These are phyloP conservation scores for Yamadazyma triangularis DNA, from an alignment of 1,139 yeast species.

Conservation along the genomic window DNA sequence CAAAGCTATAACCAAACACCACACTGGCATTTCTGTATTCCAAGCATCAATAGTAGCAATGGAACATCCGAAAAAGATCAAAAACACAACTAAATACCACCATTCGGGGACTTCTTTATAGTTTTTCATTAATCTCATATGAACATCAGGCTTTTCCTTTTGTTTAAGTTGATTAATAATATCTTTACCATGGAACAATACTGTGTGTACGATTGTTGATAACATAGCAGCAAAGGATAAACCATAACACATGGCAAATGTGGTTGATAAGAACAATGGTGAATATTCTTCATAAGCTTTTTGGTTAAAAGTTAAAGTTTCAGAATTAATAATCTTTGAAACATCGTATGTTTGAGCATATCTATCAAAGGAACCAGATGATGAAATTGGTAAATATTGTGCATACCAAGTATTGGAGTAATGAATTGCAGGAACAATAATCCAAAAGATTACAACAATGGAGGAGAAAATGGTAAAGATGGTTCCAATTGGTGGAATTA, in stretches of 20 bases:
- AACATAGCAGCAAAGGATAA: conserved; percentile 53
- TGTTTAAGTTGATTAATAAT: conserved; percentile 39
- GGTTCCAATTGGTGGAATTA: conserved; percentile 63
- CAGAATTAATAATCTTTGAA: conserved; percentile 33
- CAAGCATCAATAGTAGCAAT: conserved; percentile 36
- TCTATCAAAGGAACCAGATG: conserved; percentile 33
- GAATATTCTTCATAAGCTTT: conserved; percentile 44
- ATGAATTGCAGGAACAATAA: conserved; percentile 34
- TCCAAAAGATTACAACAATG: conserved; percentile 40
- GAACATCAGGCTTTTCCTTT: conserved; percentile 39
- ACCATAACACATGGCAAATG: conserved; percentile 58
- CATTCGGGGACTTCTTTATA: conserved; percentile 57
- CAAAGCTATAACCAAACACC: conserved; percentile 35
- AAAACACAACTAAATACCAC: conserved; percentile 54
- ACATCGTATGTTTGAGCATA: conserved; percentile 28
- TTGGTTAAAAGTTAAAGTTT: conserved; percentile 33
- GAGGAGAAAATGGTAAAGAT: conserved; percentile 47
- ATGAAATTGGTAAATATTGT: conserved; percentile 35
- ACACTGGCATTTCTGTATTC: conserved; percentile 43
- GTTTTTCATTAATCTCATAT: conserved; percentile 51
- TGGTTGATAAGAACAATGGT: conserved; percentile 50
- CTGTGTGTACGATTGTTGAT: conserved; percentile 27
- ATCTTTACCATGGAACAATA: conserved; percentile 49
- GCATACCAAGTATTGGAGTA: conserved; percentile 37
- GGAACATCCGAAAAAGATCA: conserved; percentile 35